A percentile compares a stretch with the other conserved stretches of the same genome.
phyloP scores from a whole-genome alignment of 164 flowering plant species.

The Piper longum region DNA sequence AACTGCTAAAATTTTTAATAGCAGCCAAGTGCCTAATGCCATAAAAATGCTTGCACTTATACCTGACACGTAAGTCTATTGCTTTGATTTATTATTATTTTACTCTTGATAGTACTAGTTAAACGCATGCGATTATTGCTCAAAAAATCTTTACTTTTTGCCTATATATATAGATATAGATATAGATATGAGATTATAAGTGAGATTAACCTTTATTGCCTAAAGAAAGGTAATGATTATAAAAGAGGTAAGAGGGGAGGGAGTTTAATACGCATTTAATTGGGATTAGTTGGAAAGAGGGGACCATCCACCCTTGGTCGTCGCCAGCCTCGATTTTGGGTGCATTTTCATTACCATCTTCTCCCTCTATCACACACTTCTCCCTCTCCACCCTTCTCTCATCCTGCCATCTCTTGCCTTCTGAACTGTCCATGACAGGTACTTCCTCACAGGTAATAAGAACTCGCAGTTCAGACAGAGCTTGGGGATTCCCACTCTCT shows the following conservation, averaged over 20 bases:
- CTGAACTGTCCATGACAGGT: neutral
- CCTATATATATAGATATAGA: too few species aligned
- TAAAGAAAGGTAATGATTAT: too few species aligned
- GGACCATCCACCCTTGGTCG: slow-evolving; percentile 33
- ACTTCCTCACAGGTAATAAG: neutral
- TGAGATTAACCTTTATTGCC: neutral
- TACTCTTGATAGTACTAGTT: too few species aligned
- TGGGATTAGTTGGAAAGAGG: slow-evolving; percentile 19
- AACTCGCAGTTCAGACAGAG: slow-evolving; percentile 7
- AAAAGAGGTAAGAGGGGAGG: neutral
- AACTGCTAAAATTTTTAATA: too few species aligned
- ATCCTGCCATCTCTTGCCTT: slow-evolving; percentile 3
- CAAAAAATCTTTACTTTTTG: too few species aligned
- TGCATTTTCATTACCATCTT: slow-evolving; percentile 7
- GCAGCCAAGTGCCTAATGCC: too few species aligned
- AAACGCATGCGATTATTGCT: too few species aligned
- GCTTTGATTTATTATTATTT: too few species aligned
- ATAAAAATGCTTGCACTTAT: too few species aligned
- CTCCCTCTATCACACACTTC: neutral
- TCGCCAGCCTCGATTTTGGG: slow-evolving; percentile 29
- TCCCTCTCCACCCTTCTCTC: neutral
- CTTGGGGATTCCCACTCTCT: slow-evolving; percentile 19
- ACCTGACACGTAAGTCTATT: too few species aligned
- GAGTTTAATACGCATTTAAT: slow-evolving; percentile 12
- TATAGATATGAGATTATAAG: too few species aligned